Conservation (phyloP, 331 rosid species). For the Telfairia occidentalis region DNA sequence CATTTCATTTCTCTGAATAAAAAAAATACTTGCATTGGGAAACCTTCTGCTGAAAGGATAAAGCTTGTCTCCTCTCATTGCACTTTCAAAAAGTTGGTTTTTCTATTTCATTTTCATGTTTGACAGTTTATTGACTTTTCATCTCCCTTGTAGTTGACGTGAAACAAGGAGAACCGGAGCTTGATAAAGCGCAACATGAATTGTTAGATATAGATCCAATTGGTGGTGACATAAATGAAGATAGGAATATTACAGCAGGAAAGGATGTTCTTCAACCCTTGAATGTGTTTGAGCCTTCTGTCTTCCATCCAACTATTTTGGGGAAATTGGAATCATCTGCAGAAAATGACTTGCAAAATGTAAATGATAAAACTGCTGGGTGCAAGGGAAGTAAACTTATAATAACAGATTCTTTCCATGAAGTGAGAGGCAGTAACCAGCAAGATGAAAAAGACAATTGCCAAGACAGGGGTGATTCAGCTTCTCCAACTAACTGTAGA, state of each 20-base stretch:
- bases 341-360: conserved; percentile 39
- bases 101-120: conserved; percentile 14
- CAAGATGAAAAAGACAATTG: conserved; percentile 18
- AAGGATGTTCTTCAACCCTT: conserved; percentile 15
- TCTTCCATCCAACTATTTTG: conserved; percentile 19
- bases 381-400: conserved; percentile 17
- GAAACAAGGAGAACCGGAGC: conserved; percentile 24
- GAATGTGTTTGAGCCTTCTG: conserved; percentile 16
- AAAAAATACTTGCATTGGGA: not conserved
- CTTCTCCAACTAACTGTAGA: conserved; percentile 34
- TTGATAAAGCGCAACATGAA: conserved; percentile 18
- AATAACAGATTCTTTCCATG: conserved; percentile 13
- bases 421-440: conserved; percentile 20
- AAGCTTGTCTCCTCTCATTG: not conserved
- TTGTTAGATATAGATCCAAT: conserved; percentile 21
- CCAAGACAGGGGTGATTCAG: conserved; percentile 19
- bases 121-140: conserved; percentile 16
- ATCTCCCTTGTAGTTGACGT: conserved; percentile 23
- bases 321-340: conserved; percentile 40
- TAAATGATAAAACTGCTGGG: conserved; percentile 18
- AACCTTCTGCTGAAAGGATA: not conserved
- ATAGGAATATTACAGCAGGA: conserved; percentile 20
- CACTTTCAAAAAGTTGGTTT: not conserved
- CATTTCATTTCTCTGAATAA: not conserved
- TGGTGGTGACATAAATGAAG: conserved; percentile 20